A percentile compares a stretch with the other conserved stretches of the same genome.
Conservation (phyloP, 2,329 filamentous ascomycete genomes). For the Xylaria hypoxylon region DNA sequence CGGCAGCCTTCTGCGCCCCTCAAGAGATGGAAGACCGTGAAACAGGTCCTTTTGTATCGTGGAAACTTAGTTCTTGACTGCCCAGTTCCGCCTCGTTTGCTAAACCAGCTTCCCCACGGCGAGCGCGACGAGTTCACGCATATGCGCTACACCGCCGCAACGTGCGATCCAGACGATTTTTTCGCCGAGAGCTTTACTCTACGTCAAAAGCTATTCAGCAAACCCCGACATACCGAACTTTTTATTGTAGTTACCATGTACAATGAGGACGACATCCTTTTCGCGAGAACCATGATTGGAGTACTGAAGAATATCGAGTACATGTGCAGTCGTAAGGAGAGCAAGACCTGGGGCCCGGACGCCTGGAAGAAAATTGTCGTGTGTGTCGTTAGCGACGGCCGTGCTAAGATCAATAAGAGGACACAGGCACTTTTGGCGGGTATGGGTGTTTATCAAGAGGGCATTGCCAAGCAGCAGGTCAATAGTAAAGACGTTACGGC, state of each 20-base stretch:
- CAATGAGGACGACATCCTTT: constrained; percentile 97
- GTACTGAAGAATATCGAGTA: constrained; percentile 98
- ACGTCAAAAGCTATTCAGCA: constrained; percentile 87
- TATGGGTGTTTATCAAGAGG: constrained; percentile 97
- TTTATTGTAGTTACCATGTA: constrained; percentile 99
- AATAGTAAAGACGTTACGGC: constrained; percentile 96
- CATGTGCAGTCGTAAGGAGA: constrained; percentile 92
- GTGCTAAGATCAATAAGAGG: constrained; percentile 89
- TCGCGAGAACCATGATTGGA: constrained; percentile 97
- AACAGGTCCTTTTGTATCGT: constrained; percentile 96
- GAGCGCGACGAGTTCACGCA: constrained; percentile 93
- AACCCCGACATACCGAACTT: constrained; percentile 88
- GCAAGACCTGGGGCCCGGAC: constrained; percentile 94
- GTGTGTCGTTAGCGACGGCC: constrained; percentile 93
- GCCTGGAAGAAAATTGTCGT: constrained; percentile 99
- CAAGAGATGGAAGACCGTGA: constrained; percentile 97
- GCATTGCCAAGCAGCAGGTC: constrained; percentile 97
- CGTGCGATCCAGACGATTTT: constrained; percentile 96
- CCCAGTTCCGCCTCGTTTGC: constrained; percentile 86
- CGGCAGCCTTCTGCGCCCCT: constrained; percentile 68
- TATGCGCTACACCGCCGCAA: constrained; percentile 99
- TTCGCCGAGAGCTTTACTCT: constrained; percentile 89
- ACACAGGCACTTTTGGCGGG: constrained; percentile 90
- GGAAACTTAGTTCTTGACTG: constrained; percentile 98
- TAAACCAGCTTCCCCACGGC: constrained; percentile 89